Base-by-base conservation (phyloP, 2,329 filamentous ascomycete genomes). In the Dactylellina parvicollis region DNA sequence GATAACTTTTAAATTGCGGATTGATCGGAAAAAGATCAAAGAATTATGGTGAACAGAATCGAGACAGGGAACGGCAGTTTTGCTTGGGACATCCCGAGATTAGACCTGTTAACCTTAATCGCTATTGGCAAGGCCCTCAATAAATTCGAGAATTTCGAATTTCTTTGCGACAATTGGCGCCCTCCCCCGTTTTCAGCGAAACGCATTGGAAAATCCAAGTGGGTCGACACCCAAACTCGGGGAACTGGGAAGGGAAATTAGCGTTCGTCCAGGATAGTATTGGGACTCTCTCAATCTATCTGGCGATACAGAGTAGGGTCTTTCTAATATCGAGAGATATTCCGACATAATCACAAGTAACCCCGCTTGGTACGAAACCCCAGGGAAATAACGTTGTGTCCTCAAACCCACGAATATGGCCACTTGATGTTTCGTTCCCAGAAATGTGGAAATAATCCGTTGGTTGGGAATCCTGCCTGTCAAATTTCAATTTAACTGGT, bases 191-290 rank as follows among this genome's bases (percentile, higher is more conserved):
- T 71, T 52, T 32, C 66, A 71, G 56, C 34, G 18, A 38, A 54
- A 36, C 30, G 14, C 49, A 12, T 3, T 9, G 24, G 46, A 8
- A 54, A 32, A 44, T 42, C 38, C 10, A 62, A 44, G 67, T 72
- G 67, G 67, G 67, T 59, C 57, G 40, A 50, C 52, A 60, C 56
- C 65, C 56, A 57, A 54, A 54, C 67, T 64, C 59, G 57, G 67
- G 67, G 66, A 64, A 57, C 57, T 64, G 66, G 57, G 57, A 72
- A 65, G 42, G 56, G 67, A 72, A 72, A 72, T 65, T 72, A 59
- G 34, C 26, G 28, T n/a, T 14, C 16, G 22, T 32, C 62, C 54
- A 67, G 62, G 62, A 59, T 67, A 30, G 36, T 52, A 18, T 67
- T 55, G 62, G 52, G 28, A 16, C 4, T 14, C 4, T 14, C 20